Base-by-base conservation (phyloP, 768 basidiomycete genomes). In the Trametes meyenii region DNA sequence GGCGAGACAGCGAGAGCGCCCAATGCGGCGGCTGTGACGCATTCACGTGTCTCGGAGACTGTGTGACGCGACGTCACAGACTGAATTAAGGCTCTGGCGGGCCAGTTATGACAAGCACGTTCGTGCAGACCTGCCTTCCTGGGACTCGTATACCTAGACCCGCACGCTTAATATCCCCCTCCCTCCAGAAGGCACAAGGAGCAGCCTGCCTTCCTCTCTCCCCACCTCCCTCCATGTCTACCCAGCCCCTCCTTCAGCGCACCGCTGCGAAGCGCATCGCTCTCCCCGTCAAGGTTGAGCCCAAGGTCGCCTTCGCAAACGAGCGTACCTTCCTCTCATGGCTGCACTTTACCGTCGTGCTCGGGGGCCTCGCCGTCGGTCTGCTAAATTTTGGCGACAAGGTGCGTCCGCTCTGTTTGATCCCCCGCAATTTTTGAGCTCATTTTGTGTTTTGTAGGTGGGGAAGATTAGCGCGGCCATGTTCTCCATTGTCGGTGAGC, bases 371-470 rank as follows among this genome's bases (percentile, higher is more conserved):
- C 48, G 92, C 95, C 1, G 95, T 98, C 14, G 97, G 97, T 12
- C 77, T 99, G 59, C 81, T 99, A 69, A 99, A 99, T 76, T 99
- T 99, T 79, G 97, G 97, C 62, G 97, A 98, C 75, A 92, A 92
- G 78, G 94, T 89, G 60, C 61, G 79, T 70, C 23, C 55, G 8
- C 17, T 8, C 48, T 13, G 35, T 53, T 19, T 46, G 5, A 42
- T 23, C 29, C 43, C 14, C 49, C 23, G 50, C 11, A n/a, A 23
- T 6, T 26, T 26, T 26, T 10, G 3, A n/a, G 33, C 54, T 64
- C 52, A 61, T 23, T 33, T 44, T 55, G 44, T 21, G 14, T 23
- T 33, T 10, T 19, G 23, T 23, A 93, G 93, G 88, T 98, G 60
- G 94, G 96, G 46, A 95, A 89, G 78, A 96, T 98, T 61, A 94